Evolutionary conservation across 495 filamentous ascomycete genomes (phyloP).

Genomic region (Aspergillus sclerotiicarbonarius): DNA sequence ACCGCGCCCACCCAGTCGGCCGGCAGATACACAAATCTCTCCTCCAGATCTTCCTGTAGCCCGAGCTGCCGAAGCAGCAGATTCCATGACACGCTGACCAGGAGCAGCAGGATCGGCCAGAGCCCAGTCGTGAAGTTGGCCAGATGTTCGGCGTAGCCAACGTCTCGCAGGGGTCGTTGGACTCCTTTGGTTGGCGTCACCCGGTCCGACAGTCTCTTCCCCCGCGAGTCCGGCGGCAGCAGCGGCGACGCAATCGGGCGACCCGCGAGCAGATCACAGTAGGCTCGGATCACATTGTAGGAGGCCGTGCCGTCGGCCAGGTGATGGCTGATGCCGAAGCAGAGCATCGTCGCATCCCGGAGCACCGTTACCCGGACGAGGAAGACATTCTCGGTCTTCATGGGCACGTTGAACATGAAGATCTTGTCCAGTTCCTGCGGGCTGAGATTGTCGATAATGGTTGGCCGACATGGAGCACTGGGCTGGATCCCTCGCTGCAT

Average conservation of each 20-base stretch:
- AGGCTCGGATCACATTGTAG: conserved; percentile 1
- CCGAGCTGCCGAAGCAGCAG: background rate
- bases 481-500: background rate
- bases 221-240: background rate
- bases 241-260: background rate
- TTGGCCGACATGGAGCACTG: background rate
- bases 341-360: conserved; percentile 8
- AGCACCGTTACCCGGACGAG: conserved; percentile 5
- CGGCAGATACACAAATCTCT: conserved; percentile 1
- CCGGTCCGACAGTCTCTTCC: background rate
- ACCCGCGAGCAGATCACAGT: conserved; percentile 4
- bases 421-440: background rate
- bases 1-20: conserved; percentile 6
- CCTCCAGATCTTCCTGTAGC: background rate
- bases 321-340: conserved; percentile 6
- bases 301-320: conserved; percentile 1
- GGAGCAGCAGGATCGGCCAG: background rate
- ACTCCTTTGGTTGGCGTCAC: background rate
- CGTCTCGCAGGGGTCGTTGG: background rate
- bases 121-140: background rate
- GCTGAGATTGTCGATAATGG: background rate
- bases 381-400: background rate
- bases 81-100: background rate
- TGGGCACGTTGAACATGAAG: background rate
- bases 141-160: background rate